Evolutionary conservation across 352 stramenopile species (phyloP), one percentile per base, ranked within the genome.

Genomic region (Globisporangium yorkense): DNA sequence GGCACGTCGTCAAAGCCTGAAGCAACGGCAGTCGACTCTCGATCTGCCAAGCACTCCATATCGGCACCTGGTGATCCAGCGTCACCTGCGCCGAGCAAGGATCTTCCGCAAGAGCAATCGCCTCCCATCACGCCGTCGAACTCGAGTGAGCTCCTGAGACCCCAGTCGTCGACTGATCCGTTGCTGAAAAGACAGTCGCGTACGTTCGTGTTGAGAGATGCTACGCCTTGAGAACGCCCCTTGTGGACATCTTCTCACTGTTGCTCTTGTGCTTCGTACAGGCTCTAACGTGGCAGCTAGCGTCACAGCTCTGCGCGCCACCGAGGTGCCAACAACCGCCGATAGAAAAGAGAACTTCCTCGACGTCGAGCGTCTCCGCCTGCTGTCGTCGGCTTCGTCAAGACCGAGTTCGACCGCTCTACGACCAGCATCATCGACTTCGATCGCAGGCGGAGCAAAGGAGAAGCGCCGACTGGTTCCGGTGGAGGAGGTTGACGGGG

Each of bases 321-420:
- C 44, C 16, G 45, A 57, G 18, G 1, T 41, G 15, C 12, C 20
- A 18, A 62, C 67, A 39, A 66, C 21, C 4, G 13, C 29, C 10
- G 61, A 54, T 20, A 54, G 16, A 27, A 16, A 39, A 6, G 55
- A 49, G 35, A 52, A 65, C 57, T 65, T 74, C 35, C 57, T 75
- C 15, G 71, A 80, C 37, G 47, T 77, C 3, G 71, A 80, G 2
- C 60, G 66, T 33, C 63, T 77, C 5, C 63, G 58, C 3, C 45
- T 67, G 46, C 52, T 77, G 35, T 71, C 61, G 5, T 61, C 68
- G 2, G 37, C 67, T n/a, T 70, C 69, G 0, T 76, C 72, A 0
- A 57, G 70, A 43, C 67, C 72, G 51, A 43, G 33, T 10, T 74
- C 51, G 40, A 76, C 40, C 3, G 13, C 40, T 21, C 16, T 52